Base-by-base conservation (phyloP, 352 stramenopile genomes). In the Phytophthora ramorum region DNA sequence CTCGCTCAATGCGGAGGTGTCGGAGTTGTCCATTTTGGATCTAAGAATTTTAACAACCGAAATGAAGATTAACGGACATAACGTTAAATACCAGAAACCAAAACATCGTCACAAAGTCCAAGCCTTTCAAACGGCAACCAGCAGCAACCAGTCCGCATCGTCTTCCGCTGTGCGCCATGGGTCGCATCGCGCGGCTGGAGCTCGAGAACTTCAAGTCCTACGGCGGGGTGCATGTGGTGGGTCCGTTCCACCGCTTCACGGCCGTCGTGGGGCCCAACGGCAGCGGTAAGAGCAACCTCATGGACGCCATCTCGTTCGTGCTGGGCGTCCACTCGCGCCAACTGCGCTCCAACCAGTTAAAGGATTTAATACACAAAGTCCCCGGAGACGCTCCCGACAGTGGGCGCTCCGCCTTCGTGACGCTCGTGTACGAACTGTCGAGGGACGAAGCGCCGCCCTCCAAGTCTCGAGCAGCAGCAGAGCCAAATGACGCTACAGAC, bases 181-280 rank as follows among this genome's bases (percentile, higher is more conserved):
- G 92, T 20, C 83, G 89, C 28, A 96, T 98, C 51, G 59, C 87
- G 84, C 74, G 96, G 40, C 78, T 99, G n/a, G 97, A 99, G 89
- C 75, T 99, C 28, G 93, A 99, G 72, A 99, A 99, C 81, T 99
- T 99, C 92, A 99, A 99, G 80, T 98, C 91, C 7, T 99, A 99
- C 71, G 93, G 88, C 32, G 98, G 98, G 3, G 56, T 44, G 17
- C 89, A 96, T 44, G 86, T 90, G 32, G 97, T 99, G 57, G 97
- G 97, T 14, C 98, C 98, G 14, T 99, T 99, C 78, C 81, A 95
- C 47, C 91, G 97, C 64, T 99, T 99, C 73, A 99, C 97, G 32
- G 97, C 93, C 41, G 93, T 99, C 44, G 93, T 99, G 47, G 98
- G 98, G 0, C 98, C 98, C 34, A 99, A 99, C 79, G 98, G 98